These are phyloP conservation scores for Vinca minor DNA, from an alignment of 257 asterid species.

Conservation along the genomic window DNA sequence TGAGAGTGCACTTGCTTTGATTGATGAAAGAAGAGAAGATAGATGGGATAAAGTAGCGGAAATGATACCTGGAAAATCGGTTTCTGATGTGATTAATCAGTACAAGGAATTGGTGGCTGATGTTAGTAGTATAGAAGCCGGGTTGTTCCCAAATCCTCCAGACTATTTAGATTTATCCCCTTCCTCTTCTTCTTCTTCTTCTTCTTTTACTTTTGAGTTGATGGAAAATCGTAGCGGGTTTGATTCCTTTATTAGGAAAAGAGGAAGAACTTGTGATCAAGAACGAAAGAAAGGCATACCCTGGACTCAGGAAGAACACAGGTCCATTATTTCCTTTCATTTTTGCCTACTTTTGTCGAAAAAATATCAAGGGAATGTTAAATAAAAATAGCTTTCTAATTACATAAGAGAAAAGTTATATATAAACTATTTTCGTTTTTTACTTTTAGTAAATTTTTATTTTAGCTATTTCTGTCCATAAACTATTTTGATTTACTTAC, in stretches of 20 bases:
- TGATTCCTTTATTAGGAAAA: constrained; percentile 39
- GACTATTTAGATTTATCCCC: too few relatives aligned
- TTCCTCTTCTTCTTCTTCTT: too few relatives aligned
- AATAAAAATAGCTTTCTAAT: too few relatives aligned
- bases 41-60: constrained; percentile 62
- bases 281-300: constrained; percentile 70
- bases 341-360: too few relatives aligned
- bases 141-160: constrained; percentile 54
- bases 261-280: constrained; percentile 46
- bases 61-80: constrained; percentile 66
- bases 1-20: constrained; percentile 62
- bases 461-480: too few relatives aligned
- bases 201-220: constrained; percentile 42
- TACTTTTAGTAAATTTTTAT: too few relatives aligned
- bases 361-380: too few relatives aligned
- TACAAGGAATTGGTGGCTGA: constrained; percentile 58
- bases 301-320: constrained; percentile 89
- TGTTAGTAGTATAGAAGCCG: constrained; percentile 68
- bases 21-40: constrained; percentile 58
- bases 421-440: too few relatives aligned
- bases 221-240: constrained; percentile 31
- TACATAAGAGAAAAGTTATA: too few relatives aligned
- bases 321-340: constrained; percentile 33
- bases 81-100: constrained; percentile 60
- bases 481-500: too few relatives aligned